phyloP scores from a whole-genome alignment of 305 asterid genomes.

The Solanum aculeatissimum region DNA sequence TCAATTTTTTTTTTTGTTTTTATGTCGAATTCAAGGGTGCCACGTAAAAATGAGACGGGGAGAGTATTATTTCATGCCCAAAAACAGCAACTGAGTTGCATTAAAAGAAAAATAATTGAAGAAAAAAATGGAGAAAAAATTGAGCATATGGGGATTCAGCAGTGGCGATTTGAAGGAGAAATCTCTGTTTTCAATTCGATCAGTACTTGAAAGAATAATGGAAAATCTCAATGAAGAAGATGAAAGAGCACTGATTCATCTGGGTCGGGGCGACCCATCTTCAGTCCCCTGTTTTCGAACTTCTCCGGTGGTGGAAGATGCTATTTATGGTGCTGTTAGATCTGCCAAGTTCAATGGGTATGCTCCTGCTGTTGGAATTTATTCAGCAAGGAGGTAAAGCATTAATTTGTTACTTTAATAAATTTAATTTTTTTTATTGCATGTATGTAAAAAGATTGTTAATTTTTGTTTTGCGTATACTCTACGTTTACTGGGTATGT shows the following conservation, averaged over 20 bases:
- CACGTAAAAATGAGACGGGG: too few species aligned
- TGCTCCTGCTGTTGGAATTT: constrained; percentile 13
- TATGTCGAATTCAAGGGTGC: too few species aligned
- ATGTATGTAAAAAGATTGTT: not conserved
- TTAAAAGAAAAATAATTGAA: too few species aligned
- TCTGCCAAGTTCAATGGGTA: constrained; percentile 22
- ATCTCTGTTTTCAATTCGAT: not conserved
- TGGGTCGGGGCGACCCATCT: constrained; percentile 30
- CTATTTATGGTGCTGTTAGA: constrained; percentile 4
- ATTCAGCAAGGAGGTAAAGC: constrained; percentile 17
- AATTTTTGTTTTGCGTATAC: not conserved
- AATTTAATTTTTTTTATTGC: not conserved
- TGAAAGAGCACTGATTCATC: constrained; percentile 6
- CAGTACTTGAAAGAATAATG: not conserved
- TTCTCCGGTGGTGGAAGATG: constrained; percentile 12
- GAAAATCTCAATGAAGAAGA: constrained; percentile 8
- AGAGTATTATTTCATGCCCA: too few species aligned
- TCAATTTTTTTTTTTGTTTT: too few species aligned
- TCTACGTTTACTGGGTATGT: not conserved
- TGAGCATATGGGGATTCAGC: not conserved
- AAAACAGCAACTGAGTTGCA: too few species aligned
- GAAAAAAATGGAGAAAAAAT: not conserved
- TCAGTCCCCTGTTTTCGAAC: constrained; percentile 18
- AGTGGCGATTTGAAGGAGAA: not conserved
- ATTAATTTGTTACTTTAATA: not conserved